Evolutionary conservation across 106 monocot genomes (phyloP).

Genomic region (Amphibolis antarctica): DNA sequence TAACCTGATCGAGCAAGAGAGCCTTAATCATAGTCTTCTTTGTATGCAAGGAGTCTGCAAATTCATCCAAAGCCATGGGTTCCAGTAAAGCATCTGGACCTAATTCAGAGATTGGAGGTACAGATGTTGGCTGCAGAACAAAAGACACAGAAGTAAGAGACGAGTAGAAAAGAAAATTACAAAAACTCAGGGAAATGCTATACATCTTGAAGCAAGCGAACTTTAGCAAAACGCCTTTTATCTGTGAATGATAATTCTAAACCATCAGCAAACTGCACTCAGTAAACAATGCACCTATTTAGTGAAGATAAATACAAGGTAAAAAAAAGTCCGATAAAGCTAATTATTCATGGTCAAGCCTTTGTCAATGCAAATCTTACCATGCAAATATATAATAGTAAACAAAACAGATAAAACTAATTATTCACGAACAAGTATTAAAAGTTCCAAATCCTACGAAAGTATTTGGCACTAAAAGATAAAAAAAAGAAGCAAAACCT

Average conservation of each 20-base stretch:
- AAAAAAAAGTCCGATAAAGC: too few species aligned
- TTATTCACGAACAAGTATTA: too few species aligned
- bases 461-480: too few species aligned
- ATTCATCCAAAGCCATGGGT: conserved; percentile 53
- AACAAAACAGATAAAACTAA: not conserved
- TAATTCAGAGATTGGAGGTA: conserved; percentile 85
- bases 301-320: not conserved
- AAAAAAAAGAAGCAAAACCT: too few species aligned
- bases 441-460: not conserved
- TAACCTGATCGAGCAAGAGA: conserved; percentile 91
- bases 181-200: not conserved
- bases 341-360: not conserved
- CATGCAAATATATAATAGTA: not conserved
- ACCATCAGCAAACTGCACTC: conserved; percentile 83
- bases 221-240: conserved; percentile 90
- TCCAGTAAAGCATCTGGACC: conserved; percentile 91
- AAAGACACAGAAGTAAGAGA: not conserved
- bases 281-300: conserved; percentile 3
- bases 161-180: not conserved
- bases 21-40: conserved; percentile 70
- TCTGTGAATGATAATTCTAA: conserved; percentile 93
- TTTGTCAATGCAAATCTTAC: not conserved
- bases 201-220: conserved; percentile 90
- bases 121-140: conserved; percentile 49
- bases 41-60: conserved; percentile 43